Evolutionary conservation across 805 yeast species (phyloP).

Genomic region (Kuraishia piskuri): DNA sequence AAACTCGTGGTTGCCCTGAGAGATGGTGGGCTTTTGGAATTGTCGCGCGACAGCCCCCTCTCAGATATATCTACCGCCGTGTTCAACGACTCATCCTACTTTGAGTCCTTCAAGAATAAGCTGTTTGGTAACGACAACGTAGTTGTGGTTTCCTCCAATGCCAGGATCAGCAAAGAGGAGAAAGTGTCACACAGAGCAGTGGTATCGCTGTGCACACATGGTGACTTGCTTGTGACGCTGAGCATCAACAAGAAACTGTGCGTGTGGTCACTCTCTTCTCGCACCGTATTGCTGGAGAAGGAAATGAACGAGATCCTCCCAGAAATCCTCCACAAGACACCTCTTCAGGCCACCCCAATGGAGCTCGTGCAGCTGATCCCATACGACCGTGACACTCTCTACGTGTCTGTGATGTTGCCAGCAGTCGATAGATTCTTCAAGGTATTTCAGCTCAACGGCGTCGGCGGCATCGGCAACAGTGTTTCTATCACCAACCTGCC

Average conservation of each 20-base stretch:
- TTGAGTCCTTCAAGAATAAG: slow-evolving; percentile 21
- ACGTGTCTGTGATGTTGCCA: slow-evolving; percentile 17
- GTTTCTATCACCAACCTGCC: neutral
- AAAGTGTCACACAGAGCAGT: slow-evolving; percentile 6
- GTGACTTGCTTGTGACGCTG: slow-evolving; percentile 33
- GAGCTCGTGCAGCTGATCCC: slow-evolving; percentile 6
- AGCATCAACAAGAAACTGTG: slow-evolving; percentile 46
- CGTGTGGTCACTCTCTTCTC: slow-evolving; percentile 47
- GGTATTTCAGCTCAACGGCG: slow-evolving; percentile 12
- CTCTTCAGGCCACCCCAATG: slow-evolving; percentile 8
- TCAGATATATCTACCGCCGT: slow-evolving; percentile 15
- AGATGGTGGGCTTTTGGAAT: slow-evolving; percentile 72
- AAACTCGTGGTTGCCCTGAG: slow-evolving; percentile 50
- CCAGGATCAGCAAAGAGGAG: neutral
- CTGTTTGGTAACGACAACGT: slow-evolving; percentile 13
- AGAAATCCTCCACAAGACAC: slow-evolving; percentile 2
- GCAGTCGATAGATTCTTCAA: slow-evolving; percentile 14
- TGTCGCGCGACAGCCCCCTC: slow-evolving; percentile 23
- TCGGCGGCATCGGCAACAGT: too few relatives aligned
- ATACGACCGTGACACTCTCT: slow-evolving; percentile 5
- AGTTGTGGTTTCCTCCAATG: slow-evolving; percentile 1
- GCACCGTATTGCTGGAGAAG: slow-evolving; percentile 13
- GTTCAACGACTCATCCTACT: slow-evolving; percentile 48
- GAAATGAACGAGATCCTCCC: slow-evolving; percentile 16
- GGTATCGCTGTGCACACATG: slow-evolving; percentile 7